Conservation (phyloP, 805 yeast genomes). For the Pichia deserticola region DNA sequence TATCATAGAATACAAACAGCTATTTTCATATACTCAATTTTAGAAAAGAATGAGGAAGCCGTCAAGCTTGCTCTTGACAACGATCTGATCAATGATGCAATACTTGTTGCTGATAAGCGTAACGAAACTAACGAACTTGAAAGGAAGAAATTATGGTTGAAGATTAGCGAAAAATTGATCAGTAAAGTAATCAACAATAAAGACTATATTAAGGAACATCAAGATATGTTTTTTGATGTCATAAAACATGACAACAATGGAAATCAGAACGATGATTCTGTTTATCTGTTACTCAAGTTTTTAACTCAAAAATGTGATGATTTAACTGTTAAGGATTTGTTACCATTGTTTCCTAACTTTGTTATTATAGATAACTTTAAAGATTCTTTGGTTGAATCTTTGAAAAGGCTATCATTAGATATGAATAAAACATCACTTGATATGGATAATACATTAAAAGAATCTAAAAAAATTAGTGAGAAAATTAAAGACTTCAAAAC, state of each 20-base stretch:
- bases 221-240: slow-evolving; percentile 11
- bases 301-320: slow-evolving; percentile 39
- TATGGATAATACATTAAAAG: slow-evolving; percentile 64
- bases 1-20: slow-evolving; percentile 57
- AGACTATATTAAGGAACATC: slow-evolving; percentile 19
- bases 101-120: slow-evolving; percentile 49
- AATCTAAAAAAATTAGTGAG: slow-evolving; percentile 48
- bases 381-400: slow-evolving; percentile 72
- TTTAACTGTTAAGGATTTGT: slow-evolving; percentile 67
- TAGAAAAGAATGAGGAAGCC: slow-evolving; percentile 74
- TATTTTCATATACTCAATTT: slow-evolving; percentile 59
- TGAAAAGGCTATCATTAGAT: slow-evolving; percentile 62
- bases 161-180: slow-evolving; percentile 48
- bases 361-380: slow-evolving; percentile 76
- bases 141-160: slow-evolving; percentile 68
- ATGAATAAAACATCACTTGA: slow-evolving; percentile 63
- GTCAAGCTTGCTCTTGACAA: slow-evolving; percentile 62
- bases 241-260: neutral
- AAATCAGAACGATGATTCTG: slow-evolving; percentile 15
- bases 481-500: slow-evolving; percentile 47
- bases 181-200: slow-evolving; percentile 26
- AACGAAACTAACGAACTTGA: slow-evolving; percentile 26
- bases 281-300: slow-evolving; percentile 27
- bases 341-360: slow-evolving; percentile 81
- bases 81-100: slow-evolving; percentile 52